Conservation (phyloP, 1,284 basidiomycete species). For the Melampsora abietis-canadensis region DNA sequence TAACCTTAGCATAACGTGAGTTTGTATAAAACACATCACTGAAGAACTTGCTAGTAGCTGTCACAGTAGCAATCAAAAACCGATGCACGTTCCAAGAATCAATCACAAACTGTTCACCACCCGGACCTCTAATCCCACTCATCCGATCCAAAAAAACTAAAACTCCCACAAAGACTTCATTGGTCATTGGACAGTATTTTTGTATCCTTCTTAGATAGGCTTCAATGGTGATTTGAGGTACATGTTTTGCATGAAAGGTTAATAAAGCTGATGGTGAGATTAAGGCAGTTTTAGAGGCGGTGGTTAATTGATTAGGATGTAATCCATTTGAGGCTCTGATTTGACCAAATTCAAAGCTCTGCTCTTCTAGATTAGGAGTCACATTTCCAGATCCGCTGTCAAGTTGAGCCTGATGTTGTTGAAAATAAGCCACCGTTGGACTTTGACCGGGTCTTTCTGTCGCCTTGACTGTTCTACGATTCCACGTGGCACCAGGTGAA, state of each 20-base stretch:
- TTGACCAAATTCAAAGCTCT: background rate
- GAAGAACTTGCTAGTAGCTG: conserved; percentile 97
- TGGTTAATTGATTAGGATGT: conserved; percentile 56
- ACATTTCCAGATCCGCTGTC: conserved; percentile 12
- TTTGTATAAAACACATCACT: conserved; percentile 99
- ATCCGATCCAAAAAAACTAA: conserved; percentile 90
- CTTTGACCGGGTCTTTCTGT: conserved; percentile 48
- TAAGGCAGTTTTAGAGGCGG: conserved; percentile 74
- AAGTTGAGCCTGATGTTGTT: conserved; percentile 49
- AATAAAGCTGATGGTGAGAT: conserved; percentile 75
- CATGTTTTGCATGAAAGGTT: conserved; percentile 90
- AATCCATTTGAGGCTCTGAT: conserved; percentile 22
- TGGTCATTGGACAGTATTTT: conserved; percentile 97
- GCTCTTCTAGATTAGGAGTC: conserved; percentile 1
- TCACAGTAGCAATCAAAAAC: conserved; percentile 92
- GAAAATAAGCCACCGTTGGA: conserved; percentile 46
- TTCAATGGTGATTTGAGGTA: conserved; percentile 91
- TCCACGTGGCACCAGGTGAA: conserved; percentile 33
- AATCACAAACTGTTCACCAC: conserved; percentile 57
- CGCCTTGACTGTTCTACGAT: background rate
- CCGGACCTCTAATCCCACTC: conserved; percentile 1
- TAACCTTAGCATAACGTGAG: conserved; percentile 92
- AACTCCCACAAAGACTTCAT: conserved; percentile 90
- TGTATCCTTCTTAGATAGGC: conserved; percentile 90
- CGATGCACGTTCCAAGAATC: conserved; percentile 96